Conservation (phyloP, 805 yeast species). For the Ascoidea asiatica region DNA sequence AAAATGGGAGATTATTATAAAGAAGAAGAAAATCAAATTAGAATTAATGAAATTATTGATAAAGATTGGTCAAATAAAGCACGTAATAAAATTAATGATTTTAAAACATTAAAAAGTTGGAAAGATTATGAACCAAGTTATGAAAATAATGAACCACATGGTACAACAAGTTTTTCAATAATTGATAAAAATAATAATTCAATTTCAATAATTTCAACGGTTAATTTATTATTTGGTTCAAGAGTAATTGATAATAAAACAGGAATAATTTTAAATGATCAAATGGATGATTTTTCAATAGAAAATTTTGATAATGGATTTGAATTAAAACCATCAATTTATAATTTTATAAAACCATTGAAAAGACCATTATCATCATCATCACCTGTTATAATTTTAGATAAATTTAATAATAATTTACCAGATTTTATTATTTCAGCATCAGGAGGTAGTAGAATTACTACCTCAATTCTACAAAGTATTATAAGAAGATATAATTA, state of each 20-base stretch:
- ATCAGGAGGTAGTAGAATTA: slow-evolving; percentile 86
- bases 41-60: slow-evolving; percentile 31
- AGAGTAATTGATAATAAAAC: slow-evolving; percentile 68
- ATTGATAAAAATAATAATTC: slow-evolving; percentile 68
- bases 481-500: slow-evolving; percentile 53
- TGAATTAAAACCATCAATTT: slow-evolving; percentile 67
- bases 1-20: slow-evolving; percentile 58
- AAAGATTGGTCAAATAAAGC: slow-evolving; percentile 47
- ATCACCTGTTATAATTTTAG: slow-evolving; percentile 56
- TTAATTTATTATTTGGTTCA: slow-evolving; percentile 76
- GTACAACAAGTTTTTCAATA: slow-evolving; percentile 79
- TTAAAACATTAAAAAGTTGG: slow-evolving; percentile 50
- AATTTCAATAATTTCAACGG: slow-evolving; percentile 78
- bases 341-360: slow-evolving; percentile 61
- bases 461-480: slow-evolving; percentile 74
- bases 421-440: slow-evolving; percentile 75
- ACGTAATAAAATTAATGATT: slow-evolving; percentile 34
- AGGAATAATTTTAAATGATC: slow-evolving; percentile 74
- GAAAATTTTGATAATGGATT: slow-evolving; percentile 64
- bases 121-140: slow-evolving; percentile 66
- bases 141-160: slow-evolving; percentile 70
- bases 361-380: slow-evolving; percentile 80
- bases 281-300: slow-evolving; percentile 89
- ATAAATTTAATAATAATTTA: not conserved
- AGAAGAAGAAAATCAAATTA: slow-evolving; percentile 10